Evolutionary conservation across 805 yeast species (phyloP).

Genomic region (Ogataea chonburiensis): DNA sequence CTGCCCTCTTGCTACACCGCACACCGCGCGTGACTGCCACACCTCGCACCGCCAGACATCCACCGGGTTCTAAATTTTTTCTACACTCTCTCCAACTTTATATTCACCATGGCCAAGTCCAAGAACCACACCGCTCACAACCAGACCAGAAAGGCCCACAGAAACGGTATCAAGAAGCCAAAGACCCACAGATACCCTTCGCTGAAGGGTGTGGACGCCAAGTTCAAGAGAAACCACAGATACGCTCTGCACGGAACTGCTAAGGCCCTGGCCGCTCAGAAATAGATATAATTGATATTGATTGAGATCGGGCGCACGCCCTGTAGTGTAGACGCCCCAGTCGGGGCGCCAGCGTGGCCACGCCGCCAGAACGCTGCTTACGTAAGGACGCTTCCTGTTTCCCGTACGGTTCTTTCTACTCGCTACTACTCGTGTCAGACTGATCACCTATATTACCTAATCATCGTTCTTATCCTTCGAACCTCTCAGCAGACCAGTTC

Average conservation of each 20-base stretch:
- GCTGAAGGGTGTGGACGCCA: constrained; percentile 97
- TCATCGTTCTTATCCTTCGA: constrained; percentile 64
- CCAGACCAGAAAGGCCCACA: constrained; percentile 99
- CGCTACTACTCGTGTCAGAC: no score
- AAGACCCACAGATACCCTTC: constrained; percentile 98
- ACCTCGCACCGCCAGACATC: constrained; percentile 10
- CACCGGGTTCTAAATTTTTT: constrained; percentile 2
- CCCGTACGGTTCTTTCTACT: no score
- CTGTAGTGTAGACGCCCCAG: no score
- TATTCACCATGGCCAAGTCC: constrained; percentile 82
- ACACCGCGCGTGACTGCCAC: constrained; percentile 15
- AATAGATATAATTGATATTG: constrained; percentile 13
- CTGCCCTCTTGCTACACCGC: no score
- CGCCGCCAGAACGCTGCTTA: not conserved
- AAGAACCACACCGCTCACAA: constrained; percentile 99
- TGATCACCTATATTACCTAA: constrained; percentile 16
- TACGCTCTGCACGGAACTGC: constrained; percentile 98
- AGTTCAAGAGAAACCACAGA: constrained; percentile 99
- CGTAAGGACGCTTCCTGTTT: no score
- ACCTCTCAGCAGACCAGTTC: constrained; percentile 99
- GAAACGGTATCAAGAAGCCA: constrained; percentile 99
- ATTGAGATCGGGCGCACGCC: no score
- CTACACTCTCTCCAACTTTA: constrained; percentile 28
- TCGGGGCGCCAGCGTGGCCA: no score
- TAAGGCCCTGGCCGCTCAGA: constrained; percentile 78